Evolutionary conservation across 495 filamentous ascomycete genomes (phyloP).

Genomic region (Hypoxylon fragiforme): DNA sequence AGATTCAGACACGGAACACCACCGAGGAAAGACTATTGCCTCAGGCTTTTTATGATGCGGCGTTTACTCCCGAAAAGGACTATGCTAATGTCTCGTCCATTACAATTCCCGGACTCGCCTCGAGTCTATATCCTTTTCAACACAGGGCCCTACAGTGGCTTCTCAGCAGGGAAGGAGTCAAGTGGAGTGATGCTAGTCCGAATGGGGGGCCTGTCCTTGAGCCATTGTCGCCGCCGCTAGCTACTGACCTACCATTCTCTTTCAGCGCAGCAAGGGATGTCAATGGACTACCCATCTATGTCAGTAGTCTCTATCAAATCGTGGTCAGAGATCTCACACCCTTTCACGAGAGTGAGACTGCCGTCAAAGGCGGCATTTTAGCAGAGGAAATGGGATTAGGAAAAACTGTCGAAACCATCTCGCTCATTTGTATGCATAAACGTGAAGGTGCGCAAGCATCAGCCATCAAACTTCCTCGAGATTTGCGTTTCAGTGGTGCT

Average conservation of each 20-base stretch:
- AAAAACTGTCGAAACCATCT: slow-evolving; percentile 89
- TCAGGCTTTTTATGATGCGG: slow-evolving; percentile 50
- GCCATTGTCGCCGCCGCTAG: slow-evolving; percentile 16
- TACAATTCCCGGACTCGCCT: slow-evolving; percentile 34
- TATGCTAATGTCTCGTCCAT: slow-evolving; percentile 29
- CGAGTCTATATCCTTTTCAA: slow-evolving; percentile 51
- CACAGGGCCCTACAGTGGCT: slow-evolving; percentile 51
- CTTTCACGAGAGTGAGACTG: slow-evolving; percentile 47
- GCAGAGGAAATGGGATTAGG: slow-evolving; percentile 97
- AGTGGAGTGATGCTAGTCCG: slow-evolving; percentile 27
- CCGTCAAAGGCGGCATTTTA: slow-evolving; percentile 68
- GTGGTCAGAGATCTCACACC: slow-evolving; percentile 55
- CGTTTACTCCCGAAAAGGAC: slow-evolving; percentile 41
- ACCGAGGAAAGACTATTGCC: slow-evolving; percentile 36
- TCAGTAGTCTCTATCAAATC: slow-evolving; percentile 67
- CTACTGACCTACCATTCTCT: slow-evolving; percentile 24
- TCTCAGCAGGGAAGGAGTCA: slow-evolving; percentile 47
- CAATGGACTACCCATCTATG: slow-evolving; percentile 37
- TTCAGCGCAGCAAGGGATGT: slow-evolving; percentile 36
- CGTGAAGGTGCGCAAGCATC: slow-evolving; percentile 32
- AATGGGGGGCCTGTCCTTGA: slow-evolving; percentile 20
- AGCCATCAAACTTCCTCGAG: slow-evolving; percentile 27
- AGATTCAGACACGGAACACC: not conserved
- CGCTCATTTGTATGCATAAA: slow-evolving; percentile 69
- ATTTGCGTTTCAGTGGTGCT: slow-evolving; percentile 57